Evolutionary conservation across 169 alveolate species (phyloP), one percentile per base, ranked within the genome.

Genomic region (Plasmodium yoelii): DNA sequence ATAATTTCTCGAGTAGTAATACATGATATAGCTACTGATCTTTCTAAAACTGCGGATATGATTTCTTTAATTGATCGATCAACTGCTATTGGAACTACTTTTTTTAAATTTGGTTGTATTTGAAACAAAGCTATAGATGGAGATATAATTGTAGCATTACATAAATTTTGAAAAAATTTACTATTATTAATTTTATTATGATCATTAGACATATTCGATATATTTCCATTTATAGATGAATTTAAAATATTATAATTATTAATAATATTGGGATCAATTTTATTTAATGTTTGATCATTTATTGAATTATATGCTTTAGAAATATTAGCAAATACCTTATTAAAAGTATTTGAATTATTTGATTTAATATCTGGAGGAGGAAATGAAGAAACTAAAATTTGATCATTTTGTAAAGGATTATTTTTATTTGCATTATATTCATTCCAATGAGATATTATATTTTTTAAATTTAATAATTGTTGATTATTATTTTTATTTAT

Each of bases 31-130:
- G 99, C 95, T 42, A 99, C 98, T 18, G 98, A 94, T 90, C 99
- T 95, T 60, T 95, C 98, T 26, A 96, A 94, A 39, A 97, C 97
- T 10, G 97, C 97, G 1, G 98, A 94, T 18, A 98, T 94, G 60
- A 99, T 98, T 69, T 98, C 99, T 70, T 95, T 92, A 51, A 98
- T 96, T 0, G 99, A 99, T 47, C 97, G 74, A 63, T 98, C 99
- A 18, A 99, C 95, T 6, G 99, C 99, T 63, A 96, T 82, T n/a
- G 99, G 99, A 12, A 98, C 98, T 46, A 97, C 70, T 13, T 92
- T 93, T 44, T 97, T 94, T 55, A 98, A 89, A 34, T 93, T 93
- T 18, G 98, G 98, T 65, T 95, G 98, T 24, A 95, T 88, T 80
- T 94, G 96, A 80, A 97, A 95, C 57, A 97, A 92, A 3, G 97